Evolutionary conservation across 805 yeast genomes (phyloP), one percentile per base, ranked within the genome.

Genomic region (Yarrowia osloensis): DNA sequence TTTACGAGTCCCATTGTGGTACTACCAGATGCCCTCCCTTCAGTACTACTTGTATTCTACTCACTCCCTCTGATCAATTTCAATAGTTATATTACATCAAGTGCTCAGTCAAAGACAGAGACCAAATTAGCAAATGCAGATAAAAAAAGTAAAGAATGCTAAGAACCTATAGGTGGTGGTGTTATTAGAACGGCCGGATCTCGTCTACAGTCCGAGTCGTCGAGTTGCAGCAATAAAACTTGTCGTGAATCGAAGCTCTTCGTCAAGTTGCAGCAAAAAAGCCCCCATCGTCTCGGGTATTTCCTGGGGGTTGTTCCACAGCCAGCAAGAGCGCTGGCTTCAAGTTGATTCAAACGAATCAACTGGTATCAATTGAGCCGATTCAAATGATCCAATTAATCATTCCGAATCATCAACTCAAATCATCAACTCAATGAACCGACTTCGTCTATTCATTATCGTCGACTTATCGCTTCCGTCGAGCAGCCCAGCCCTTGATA

Each of bases 401-500:
- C n/a, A n/a, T n/a, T n/a, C n/a, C n/a, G n/a, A n/a, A n/a, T n/a
- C n/a, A n/a, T n/a, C n/a, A n/a, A n/a, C n/a, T n/a, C n/a, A n/a
- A n/a, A n/a, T n/a, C n/a, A n/a, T n/a, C n/a, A n/a, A n/a, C n/a
- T n/a, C n/a, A n/a, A n/a, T n/a, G n/a, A n/a, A n/a, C n/a, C n/a
- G n/a, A n/a, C n/a, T n/a, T n/a, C n/a, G n/a, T n/a, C n/a, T n/a
- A n/a, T n/a, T n/a, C n/a, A n/a, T n/a, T n/a, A n/a, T n/a, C n/a
- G n/a, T n/a, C n/a, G n/a, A n/a, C n/a, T n/a, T n/a, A n/a, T 11
- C 35, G 26, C 63, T 57, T 57, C 21, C 68, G 66, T 29, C 54
- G 52, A 21, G 65, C 40, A 13, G 69, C 69, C 68, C 67, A 67
- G 4, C 80, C 80, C 70, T 77, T 79, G 67, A 79, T 49, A 9